Evolutionary conservation across 129 eudicot genomes (phyloP).

Genomic region (Flaveria sonorensis): DNA sequence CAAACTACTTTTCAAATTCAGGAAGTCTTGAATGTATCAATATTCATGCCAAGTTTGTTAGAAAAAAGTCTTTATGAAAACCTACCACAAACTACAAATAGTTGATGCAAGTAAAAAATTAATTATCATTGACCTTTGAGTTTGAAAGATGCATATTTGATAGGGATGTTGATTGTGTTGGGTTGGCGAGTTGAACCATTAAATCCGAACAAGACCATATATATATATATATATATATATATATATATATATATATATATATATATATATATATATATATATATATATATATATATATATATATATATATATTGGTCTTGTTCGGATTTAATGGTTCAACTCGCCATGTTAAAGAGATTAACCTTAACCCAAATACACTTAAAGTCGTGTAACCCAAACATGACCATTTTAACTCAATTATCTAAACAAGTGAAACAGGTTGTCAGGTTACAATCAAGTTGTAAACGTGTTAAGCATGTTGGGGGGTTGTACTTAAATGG

Average conservation of each 20-base stretch:
- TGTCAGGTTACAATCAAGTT: background rate
- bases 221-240: too few species aligned
- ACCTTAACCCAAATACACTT: background rate
- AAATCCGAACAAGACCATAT: background rate
- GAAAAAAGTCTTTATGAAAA: constrained; percentile 5
- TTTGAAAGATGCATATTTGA: background rate
- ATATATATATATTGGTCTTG: background rate
- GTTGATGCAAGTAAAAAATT: constrained; percentile 12
- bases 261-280: background rate
- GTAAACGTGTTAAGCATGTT: background rate
- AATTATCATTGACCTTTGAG: background rate
- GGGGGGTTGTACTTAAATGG: background rate
- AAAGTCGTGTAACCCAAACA: background rate
- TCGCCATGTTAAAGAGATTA: background rate
- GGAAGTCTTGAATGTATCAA: background rate
- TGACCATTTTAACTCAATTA: background rate
- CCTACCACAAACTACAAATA: constrained; percentile 1
- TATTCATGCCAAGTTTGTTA: constrained; percentile 12
- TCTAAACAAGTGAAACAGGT: background rate
- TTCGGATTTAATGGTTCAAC: too few species aligned
- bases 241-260: background rate
- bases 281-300: too few species aligned
- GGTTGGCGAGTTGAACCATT: background rate
- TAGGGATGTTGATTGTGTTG: background rate
- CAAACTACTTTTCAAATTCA: background rate